A percentile compares a stretch with the other conserved stretches of the same genome.
Evolutionary conservation across 352 stramenopile species (phyloP).

Genomic region (Phytophthora palmivora): DNA sequence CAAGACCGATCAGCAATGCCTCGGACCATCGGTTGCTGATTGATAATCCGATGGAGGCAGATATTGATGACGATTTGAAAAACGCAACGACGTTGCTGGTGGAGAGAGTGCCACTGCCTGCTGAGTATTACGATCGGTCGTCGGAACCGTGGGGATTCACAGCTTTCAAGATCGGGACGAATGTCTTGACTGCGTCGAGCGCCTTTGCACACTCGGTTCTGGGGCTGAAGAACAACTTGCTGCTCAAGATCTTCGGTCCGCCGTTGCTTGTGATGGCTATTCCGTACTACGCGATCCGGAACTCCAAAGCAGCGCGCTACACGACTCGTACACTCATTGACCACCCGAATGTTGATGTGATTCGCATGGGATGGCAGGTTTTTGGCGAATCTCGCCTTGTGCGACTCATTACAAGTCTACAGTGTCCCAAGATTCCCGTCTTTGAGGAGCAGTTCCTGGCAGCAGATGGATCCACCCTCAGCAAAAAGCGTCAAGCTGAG

Average conservation of each 20-base stretch:
- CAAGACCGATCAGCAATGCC: conserved; percentile 68
- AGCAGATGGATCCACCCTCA: conserved; percentile 45
- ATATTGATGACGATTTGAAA: conserved; percentile 91
- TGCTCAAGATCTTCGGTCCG: conserved; percentile 66
- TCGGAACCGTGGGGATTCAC: conserved; percentile 83
- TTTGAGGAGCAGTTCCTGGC: conserved; percentile 72
- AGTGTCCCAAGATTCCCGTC: conserved; percentile 71
- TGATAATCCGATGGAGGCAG: conserved; percentile 82
- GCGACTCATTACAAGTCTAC: conserved; percentile 65
- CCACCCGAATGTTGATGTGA: conserved; percentile 83
- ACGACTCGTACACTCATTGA: conserved; percentile 85
- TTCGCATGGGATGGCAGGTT: conserved; percentile 84
- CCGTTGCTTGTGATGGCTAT: conserved; percentile 72
- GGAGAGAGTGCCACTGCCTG: conserved; percentile 79
- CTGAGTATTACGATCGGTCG: conserved; percentile 87
- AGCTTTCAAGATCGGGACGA: conserved; percentile 84
- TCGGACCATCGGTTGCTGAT: conserved; percentile 85
- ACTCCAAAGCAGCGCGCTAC: conserved; percentile 70
- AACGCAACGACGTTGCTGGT: conserved; percentile 83
- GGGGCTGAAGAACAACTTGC: conserved; percentile 64
- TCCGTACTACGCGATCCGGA: conserved; percentile 87
- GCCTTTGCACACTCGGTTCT: conserved; percentile 81
- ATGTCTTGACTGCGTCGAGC: conserved; percentile 79
- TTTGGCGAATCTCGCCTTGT: conserved; percentile 86
- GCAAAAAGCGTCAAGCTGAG: conserved; percentile 39